These are phyloP conservation scores for Marchantia paleacea DNA, from an alignment of 225 moss, liverwort and hornwort species.

Conservation along the genomic window DNA sequence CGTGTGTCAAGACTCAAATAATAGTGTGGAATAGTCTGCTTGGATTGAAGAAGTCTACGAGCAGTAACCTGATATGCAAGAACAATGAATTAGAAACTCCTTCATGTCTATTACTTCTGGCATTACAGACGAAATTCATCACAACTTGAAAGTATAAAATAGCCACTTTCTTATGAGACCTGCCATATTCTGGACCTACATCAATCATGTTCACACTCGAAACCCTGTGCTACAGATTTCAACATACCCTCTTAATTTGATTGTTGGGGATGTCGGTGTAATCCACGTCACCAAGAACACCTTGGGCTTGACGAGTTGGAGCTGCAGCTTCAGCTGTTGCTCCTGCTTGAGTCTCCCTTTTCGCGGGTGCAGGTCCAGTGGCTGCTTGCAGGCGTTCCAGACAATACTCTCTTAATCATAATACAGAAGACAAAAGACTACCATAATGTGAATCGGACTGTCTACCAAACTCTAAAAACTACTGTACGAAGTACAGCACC, in stretches of 20 bases:
- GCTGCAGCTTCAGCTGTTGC: slow-evolving; percentile 40
- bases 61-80: slow-evolving; percentile 55
- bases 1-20: slow-evolving; percentile 86
- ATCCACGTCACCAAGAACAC: slow-evolving; percentile 53
- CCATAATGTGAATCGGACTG: not conserved
- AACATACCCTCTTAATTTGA: slow-evolving; percentile 70
- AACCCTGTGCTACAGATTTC: not conserved
- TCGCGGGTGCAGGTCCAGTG: slow-evolving; percentile 56
- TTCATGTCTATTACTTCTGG: no score
- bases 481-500: not conserved
- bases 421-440: not conserved
- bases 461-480: not conserved
- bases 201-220: not conserved
- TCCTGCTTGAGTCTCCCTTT: slow-evolving; percentile 12
- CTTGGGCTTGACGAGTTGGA: slow-evolving; percentile 38
- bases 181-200: not conserved
- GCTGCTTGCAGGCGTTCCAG: slow-evolving; percentile 38
- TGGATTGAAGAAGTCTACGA: slow-evolving; percentile 75
- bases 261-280: slow-evolving; percentile 71
- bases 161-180: not conserved
- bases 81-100: not conserved
- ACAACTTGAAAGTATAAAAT: no score
- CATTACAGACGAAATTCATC: not conserved
- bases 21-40: slow-evolving; percentile 95
- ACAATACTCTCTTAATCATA: not conserved